Evolutionary conservation across 208 protist species (phyloP).

Genomic region (Wallacemonas collosoma): DNA sequence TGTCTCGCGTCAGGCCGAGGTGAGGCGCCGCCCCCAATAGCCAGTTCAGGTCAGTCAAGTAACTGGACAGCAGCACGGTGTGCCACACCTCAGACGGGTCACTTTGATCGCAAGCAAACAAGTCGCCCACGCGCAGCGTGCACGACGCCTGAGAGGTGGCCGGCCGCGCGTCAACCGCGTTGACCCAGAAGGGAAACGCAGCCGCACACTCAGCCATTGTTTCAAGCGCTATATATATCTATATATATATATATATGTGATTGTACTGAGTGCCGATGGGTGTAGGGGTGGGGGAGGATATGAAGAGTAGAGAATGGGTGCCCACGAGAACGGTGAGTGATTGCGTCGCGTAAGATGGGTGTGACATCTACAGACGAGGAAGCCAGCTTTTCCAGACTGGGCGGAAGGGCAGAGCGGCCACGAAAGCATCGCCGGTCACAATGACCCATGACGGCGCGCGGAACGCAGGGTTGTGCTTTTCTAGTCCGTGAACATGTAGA

Average conservation of each 20-base stretch:
- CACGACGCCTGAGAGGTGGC: slow-evolving; percentile 3
- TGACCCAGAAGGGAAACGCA: slow-evolving; percentile 60
- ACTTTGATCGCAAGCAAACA: slow-evolving; percentile 51
- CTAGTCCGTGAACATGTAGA: no score
- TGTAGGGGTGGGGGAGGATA: no score
- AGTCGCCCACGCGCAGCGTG: slow-evolving; percentile 34
- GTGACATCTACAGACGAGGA: no score
- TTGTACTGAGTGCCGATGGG: no score
- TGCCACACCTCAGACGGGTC: slow-evolving; percentile 52
- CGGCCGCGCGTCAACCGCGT: slow-evolving; percentile 32
- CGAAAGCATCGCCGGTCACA: no score
- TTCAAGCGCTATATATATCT: background rate
- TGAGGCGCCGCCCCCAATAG: slow-evolving; percentile 42
- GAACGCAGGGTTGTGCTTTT: no score
- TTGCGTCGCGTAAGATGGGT: no score
- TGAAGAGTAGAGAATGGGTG: no score
- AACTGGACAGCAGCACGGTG: slow-evolving; percentile 64
- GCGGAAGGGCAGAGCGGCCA: no score
- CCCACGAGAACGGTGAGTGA: no score
- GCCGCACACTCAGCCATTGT: background rate
- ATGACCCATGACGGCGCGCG: no score
- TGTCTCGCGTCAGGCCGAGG: slow-evolving; percentile 29
- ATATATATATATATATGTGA: background rate
- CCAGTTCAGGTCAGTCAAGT: slow-evolving; percentile 75
- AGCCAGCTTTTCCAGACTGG: no score